phyloP scores from a whole-genome alignment of 371 early-diverging fungal genomes.

The Circinella minor region DNA sequence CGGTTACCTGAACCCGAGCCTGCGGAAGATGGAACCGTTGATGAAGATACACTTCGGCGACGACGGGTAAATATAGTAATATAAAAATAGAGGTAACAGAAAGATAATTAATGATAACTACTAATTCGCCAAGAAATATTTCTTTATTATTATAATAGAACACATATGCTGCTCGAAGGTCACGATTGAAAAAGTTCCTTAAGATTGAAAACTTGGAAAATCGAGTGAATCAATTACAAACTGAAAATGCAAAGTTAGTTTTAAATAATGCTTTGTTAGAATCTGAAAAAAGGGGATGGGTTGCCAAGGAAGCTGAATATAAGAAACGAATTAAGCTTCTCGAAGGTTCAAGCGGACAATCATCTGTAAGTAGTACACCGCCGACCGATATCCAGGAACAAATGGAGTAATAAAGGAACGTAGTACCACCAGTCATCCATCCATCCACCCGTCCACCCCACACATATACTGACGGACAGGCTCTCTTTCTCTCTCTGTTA shows the following conservation, averaged over 20 bases:
- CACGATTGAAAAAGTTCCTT: conserved; percentile 84
- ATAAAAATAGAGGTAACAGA: neutral
- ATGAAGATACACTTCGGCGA: conserved; percentile 48
- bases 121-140: neutral
- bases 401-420: neutral
- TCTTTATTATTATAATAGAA: conserved; percentile 52
- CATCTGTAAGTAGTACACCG: conserved; percentile 2
- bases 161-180: conserved; percentile 93
- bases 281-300: conserved; percentile 64
- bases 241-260: conserved; percentile 72
- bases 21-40: conserved; percentile 46
- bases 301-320: conserved; percentile 71
- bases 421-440: neutral
- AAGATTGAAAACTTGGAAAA: conserved; percentile 83
- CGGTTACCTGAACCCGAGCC: conserved; percentile 53
- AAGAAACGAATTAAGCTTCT: conserved; percentile 67
- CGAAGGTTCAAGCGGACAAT: conserved; percentile 41
- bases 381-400: conserved; percentile 3
- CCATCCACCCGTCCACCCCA: neutral
- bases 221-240: conserved; percentile 75
- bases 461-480: neutral
- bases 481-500: too few species aligned
- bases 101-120: too few species aligned
- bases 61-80: conserved; percentile 34
- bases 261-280: conserved; percentile 76